phyloP scores from a whole-genome alignment of 202 grass and related monocot genomes.

The Panicum virgatum region DNA sequence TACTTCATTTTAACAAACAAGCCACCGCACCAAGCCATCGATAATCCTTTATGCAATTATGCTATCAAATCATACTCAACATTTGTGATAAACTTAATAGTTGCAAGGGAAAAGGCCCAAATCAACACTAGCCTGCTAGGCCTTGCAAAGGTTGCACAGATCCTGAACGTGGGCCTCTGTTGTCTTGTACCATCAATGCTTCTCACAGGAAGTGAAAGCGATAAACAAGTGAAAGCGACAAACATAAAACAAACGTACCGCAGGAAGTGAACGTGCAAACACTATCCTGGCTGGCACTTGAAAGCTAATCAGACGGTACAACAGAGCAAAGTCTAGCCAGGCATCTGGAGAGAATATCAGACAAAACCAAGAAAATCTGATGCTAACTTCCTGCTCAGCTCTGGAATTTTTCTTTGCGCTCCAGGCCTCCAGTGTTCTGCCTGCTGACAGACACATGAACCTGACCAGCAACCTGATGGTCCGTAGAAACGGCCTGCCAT shows the following conservation, averaged over 20 bases:
- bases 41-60: background rate
- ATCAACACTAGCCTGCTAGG: background rate
- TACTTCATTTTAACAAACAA: constrained; percentile 15
- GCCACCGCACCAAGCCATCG: background rate
- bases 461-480: background rate
- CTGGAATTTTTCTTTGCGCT: background rate
- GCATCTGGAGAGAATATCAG: background rate
- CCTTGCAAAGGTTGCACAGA: background rate
- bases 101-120: background rate
- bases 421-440: background rate
- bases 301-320: constrained; percentile 4
- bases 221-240: background rate
- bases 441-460: background rate
- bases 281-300: background rate
- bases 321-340: constrained; percentile 2
- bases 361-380: constrained; percentile 2
- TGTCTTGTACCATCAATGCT: background rate
- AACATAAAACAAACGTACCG: background rate
- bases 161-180: background rate
- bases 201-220: too few species aligned
- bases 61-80: background rate
- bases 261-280: background rate
- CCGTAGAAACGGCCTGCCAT: background rate
- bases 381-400: constrained; percentile 15
- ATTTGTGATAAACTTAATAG: background rate